A percentile compares a stretch with the other conserved stretches of the same genome.
These are phyloP conservation scores for Solanum hybrid DNA, from an alignment of 305 asterid species.

Conservation along the genomic window DNA sequence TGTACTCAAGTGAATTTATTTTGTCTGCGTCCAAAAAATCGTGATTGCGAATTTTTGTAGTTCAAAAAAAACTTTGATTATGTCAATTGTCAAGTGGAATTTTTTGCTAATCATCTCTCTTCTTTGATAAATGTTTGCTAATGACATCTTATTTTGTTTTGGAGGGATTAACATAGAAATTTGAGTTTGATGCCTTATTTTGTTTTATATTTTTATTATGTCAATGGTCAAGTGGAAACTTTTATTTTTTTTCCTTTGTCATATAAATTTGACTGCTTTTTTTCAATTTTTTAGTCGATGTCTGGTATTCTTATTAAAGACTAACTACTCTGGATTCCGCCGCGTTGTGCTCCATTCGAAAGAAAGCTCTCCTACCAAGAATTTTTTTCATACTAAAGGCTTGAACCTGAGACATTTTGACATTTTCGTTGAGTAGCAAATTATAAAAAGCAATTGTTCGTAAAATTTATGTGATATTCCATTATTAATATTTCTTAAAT, in stretches of 20 bases:
- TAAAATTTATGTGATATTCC: background rate
- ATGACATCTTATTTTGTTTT: background rate
- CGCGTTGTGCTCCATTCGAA: background rate
- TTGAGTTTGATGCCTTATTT: background rate
- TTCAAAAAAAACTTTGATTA: background rate
- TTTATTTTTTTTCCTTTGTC: background rate
- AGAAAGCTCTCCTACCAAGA: background rate
- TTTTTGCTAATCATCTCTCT: background rate
- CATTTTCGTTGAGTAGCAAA: background rate
- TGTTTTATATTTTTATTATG: background rate
- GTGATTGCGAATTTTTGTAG: background rate
- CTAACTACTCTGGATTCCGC: rapidly evolving
- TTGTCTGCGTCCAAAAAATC: rapidly evolving
- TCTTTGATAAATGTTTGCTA: background rate
- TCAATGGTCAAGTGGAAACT: background rate
- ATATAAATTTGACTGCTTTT: background rate
- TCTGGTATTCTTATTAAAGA: background rate
- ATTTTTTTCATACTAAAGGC: background rate
- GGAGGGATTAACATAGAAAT: background rate
- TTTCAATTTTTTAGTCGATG: no score
- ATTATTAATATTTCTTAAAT: background rate
- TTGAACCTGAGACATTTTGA: background rate
- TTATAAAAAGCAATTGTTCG: background rate
- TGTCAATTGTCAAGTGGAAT: background rate
- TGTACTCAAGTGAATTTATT: background rate